Conservation (phyloP, 192 early-diverging fungal species). For the Backusella australiensis region DNA sequence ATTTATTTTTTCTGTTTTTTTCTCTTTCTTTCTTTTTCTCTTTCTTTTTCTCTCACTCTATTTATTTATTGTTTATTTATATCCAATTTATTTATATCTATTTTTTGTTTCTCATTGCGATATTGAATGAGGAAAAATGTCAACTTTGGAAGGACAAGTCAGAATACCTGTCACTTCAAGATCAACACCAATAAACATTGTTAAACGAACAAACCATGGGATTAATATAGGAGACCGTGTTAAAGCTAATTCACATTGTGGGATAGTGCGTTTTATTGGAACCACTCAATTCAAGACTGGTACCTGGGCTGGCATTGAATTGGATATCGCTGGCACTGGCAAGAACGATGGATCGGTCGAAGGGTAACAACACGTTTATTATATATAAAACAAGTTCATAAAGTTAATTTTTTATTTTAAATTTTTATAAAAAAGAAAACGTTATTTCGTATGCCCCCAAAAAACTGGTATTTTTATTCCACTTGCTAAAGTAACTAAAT, state of each 20-base stretch:
- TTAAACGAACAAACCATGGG: not conserved
- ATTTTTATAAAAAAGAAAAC: slow-evolving; percentile 36
- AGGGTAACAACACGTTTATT: slow-evolving; percentile 40
- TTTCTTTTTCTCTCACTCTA: not conserved
- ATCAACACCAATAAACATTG: not conserved
- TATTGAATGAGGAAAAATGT: slow-evolving; percentile 1
- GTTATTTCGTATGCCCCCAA: slow-evolving; percentile 66
- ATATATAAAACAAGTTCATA: slow-evolving; percentile 30
- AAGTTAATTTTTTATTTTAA: not conserved
- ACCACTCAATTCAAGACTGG: slow-evolving; percentile 68
- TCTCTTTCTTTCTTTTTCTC: not conserved
- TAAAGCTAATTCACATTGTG: slow-evolving; percentile 25
- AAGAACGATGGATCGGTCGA: slow-evolving; percentile 73
- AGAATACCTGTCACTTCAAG: not conserved
- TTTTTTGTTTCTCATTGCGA: not conserved
- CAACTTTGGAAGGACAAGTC: slow-evolving; percentile 5
- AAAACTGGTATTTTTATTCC: slow-evolving; percentile 69
- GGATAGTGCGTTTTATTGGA: slow-evolving; percentile 66
- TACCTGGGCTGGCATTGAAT: slow-evolving; percentile 75
- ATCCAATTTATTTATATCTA: not conserved
- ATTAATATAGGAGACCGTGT: slow-evolving; percentile 1
- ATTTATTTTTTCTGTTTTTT: not conserved
- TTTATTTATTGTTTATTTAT: not conserved
- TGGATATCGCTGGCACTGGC: slow-evolving; percentile 63
- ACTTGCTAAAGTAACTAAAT: slow-evolving; percentile 46